A percentile compares a stretch with the other conserved stretches of the same genome.
These are phyloP conservation scores for Grammothele lineata DNA, from an alignment of 768 basidiomycete genomes.

Conservation along the genomic window DNA sequence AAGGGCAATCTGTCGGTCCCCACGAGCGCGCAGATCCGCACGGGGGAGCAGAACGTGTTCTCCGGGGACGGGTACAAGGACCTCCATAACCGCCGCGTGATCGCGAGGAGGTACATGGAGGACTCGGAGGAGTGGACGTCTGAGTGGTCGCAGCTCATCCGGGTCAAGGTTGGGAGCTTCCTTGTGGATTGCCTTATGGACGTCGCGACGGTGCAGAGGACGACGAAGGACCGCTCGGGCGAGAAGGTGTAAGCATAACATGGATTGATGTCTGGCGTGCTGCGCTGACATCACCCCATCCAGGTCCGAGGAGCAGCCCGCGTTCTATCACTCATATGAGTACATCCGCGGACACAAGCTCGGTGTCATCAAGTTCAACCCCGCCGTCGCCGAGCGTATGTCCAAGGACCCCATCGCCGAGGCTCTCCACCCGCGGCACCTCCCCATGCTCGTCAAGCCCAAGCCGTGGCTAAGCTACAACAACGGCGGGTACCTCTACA, in stretches of 20 bases:
- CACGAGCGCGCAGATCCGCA: constrained; percentile 13
- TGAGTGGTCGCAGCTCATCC: constrained; percentile 75
- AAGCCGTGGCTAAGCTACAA: constrained; percentile 79
- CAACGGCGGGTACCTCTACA: constrained; percentile 81
- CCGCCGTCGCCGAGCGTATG: constrained; percentile 70
- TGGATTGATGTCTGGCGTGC: no score
- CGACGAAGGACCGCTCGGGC: constrained; percentile 53
- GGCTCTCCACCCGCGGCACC: constrained; percentile 85
- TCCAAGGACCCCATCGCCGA: constrained; percentile 67
- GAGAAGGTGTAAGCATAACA: no score
- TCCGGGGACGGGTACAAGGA: constrained; percentile 55
- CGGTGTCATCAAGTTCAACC: constrained; percentile 88
- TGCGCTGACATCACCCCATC: no score
- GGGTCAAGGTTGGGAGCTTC: constrained; percentile 77
- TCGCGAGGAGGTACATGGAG: constrained; percentile 58
- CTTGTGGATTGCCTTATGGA: constrained; percentile 84
- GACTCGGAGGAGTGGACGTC: constrained; percentile 73
- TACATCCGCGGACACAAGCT: constrained; percentile 90
- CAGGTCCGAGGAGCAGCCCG: constrained; percentile 79
- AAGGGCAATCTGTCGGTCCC: constrained; percentile 47
- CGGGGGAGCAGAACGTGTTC: constrained; percentile 44
- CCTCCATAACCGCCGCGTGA: constrained; percentile 60
- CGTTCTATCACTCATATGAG: constrained; percentile 90
- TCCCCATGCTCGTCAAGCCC: constrained; percentile 93
- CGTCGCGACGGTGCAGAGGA: constrained; percentile 69